Evolutionary conservation across 2,329 filamentous ascomycete species (phyloP), one percentile per base, ranked within the genome.

Genomic region (Neonectria sp.): DNA sequence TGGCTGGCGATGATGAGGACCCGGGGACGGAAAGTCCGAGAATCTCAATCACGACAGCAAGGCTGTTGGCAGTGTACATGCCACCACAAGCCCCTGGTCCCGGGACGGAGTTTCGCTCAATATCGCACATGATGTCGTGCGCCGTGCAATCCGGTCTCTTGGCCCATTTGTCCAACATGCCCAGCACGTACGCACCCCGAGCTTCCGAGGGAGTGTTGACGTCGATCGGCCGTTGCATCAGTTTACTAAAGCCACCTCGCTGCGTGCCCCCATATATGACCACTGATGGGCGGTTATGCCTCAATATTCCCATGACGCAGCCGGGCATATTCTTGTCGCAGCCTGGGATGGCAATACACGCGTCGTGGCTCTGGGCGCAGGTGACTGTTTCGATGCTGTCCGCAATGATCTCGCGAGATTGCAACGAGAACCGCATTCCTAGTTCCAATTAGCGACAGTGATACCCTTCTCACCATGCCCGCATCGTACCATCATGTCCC

Each of bases 1-100:
- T 79, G 6, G 85, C 85, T 2, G 85, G 85, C n/a, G 86, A 86
- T 4, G 84, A 83, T 2, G 85, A 82, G 4, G 84, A 85, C 2
- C 85, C 85, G 0, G 85, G 84, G 0, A 88, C 79, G 0, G 85
- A 83, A 83, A 88, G 86, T 37, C 86, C 86, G 4, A 88, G 77
- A 3, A 85, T 84, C 71, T 87, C 85, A 55, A 85, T 84, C 2
- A 86, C 79, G 1, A 85, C 83, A 68, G 86, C 86, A 84, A 87
- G 86, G 0, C 85, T 87, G 7, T n/a, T n/a, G n/a, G n/a, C n/a
- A n/a, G n/a, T n/a, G n/a, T n/a, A n/a, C n/a, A n/a, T n/a, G n/a
- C n/a, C 86, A 71, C 86, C 86, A 73, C 85, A 87, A 68, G 46
- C 57, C 12, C 57, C 57, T 86, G 84, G 43, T 83, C 85, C 7